Conservation (phyloP, 495 filamentous ascomycete genomes). For the Trichoderma virens region DNA sequence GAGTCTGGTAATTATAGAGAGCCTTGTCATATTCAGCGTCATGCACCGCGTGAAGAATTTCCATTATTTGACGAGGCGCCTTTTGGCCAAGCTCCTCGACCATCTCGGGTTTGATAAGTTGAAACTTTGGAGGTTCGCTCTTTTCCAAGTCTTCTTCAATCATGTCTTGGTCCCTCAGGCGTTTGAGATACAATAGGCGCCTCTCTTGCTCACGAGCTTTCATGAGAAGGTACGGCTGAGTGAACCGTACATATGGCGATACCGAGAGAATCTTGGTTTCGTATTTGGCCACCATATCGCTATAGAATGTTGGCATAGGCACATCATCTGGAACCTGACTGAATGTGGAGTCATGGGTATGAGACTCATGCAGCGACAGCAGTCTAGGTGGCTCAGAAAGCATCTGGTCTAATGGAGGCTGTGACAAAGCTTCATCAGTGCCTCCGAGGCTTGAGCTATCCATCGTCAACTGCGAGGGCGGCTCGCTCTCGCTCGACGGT, state of each 20-base stretch:
- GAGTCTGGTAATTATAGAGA: slow-evolving; percentile 85
- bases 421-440: slow-evolving; percentile 14
- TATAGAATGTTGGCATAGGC: slow-evolving; percentile 86
- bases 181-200: slow-evolving; percentile 67
- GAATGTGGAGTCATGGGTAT: slow-evolving; percentile 29
- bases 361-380: slow-evolving; percentile 35
- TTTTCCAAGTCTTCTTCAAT: background rate
- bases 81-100: slow-evolving; percentile 70
- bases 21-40: slow-evolving; percentile 96
- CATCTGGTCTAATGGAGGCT: slow-evolving; percentile 11
- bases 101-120: slow-evolving; percentile 90
- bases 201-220: slow-evolving; percentile 85
- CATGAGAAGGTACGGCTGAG: slow-evolving; percentile 87
- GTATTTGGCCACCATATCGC: slow-evolving; percentile 88
- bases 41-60: slow-evolving; percentile 88
- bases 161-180: slow-evolving; percentile 54
- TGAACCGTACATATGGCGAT: slow-evolving; percentile 93
- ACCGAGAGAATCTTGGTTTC: slow-evolving; percentile 89
- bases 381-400: slow-evolving; percentile 14
- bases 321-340: slow-evolving; percentile 70
- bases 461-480: slow-evolving; percentile 12
- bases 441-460: background rate
- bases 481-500: slow-evolving; percentile 20
- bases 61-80: slow-evolving; percentile 76
- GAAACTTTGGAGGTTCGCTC: slow-evolving; percentile 40